Evolutionary conservation across 345 rosid genomes (phyloP).

Genomic region (Populus alba): DNA sequence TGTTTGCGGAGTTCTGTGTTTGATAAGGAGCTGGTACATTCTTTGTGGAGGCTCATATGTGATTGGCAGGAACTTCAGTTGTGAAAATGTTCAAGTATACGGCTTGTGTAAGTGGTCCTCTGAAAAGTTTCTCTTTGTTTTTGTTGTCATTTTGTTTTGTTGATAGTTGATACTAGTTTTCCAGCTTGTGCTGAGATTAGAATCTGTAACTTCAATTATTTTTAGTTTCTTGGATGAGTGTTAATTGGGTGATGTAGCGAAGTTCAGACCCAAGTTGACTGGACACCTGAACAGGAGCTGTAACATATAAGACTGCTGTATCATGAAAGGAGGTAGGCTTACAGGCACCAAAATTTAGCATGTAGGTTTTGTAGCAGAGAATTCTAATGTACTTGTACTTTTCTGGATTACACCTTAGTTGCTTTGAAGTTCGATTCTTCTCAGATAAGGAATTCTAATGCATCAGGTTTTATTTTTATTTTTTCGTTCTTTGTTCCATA

Average conservation of each 20-base stretch:
- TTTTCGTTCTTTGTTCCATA: background rate
- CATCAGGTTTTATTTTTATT: background rate
- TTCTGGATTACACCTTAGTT: constrained; percentile 22
- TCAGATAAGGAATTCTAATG: constrained; percentile 1
- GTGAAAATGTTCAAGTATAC: constrained; percentile 25
- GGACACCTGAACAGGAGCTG: constrained; percentile 20
- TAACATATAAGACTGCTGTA: constrained; percentile 31
- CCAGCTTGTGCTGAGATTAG: constrained; percentile 21
- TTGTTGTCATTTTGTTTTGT: background rate
- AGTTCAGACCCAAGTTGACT: constrained; percentile 23
- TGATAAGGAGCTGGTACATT: constrained; percentile 16
- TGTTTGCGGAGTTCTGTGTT: constrained; percentile 12
- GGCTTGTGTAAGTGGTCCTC: constrained; percentile 19
- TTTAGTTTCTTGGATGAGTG: constrained; percentile 27
- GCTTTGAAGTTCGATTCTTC: constrained; percentile 21
- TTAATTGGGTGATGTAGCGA: constrained; percentile 27
- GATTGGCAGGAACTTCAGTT: constrained; percentile 10
- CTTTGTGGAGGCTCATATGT: constrained; percentile 14
- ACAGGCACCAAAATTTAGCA: constrained; percentile 25
- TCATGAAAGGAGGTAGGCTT: constrained; percentile 34
- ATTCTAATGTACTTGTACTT: constrained; percentile 39
- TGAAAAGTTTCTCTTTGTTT: constrained; percentile 7
- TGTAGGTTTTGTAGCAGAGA: constrained; percentile 32
- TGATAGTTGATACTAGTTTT: constrained; percentile 19
- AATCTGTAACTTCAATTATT: constrained; percentile 17